These are phyloP conservation scores for Teratosphaeria destructans DNA, from an alignment of 2,329 filamentous ascomycete genomes.

Conservation along the genomic window DNA sequence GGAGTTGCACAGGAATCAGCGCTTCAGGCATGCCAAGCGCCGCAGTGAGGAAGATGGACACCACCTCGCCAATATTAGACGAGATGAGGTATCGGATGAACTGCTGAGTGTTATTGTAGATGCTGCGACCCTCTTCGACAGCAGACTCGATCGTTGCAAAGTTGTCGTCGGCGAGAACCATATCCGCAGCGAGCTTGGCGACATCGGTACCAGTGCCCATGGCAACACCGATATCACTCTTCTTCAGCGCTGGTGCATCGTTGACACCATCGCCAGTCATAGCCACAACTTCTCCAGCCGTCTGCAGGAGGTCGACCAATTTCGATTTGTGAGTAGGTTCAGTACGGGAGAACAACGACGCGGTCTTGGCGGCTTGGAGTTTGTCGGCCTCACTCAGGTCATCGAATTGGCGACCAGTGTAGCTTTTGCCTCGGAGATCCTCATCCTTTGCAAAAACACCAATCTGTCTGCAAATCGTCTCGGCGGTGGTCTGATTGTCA, in stretches of 20 bases:
- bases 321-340: conserved; percentile 97
- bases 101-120: conserved; percentile 99
- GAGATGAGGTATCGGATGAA: conserved; percentile 99
- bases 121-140: conserved; percentile 92
- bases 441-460: conserved; percentile 79
- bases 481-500: conserved; percentile 94
- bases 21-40: conserved; percentile 96
- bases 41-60: conserved; percentile 96
- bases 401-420: conserved; percentile 90
- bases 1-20: conserved; percentile 87
- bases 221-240: conserved; percentile 95
- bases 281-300: conserved; percentile 84
- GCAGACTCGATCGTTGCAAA: conserved; percentile 95
- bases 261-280: conserved; percentile 99
- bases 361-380: conserved; percentile 70
- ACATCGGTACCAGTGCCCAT: conserved; percentile 99
- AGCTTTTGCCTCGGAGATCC: conserved; percentile 83
- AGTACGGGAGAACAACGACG: conserved; percentile 89
- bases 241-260: conserved; percentile 93
- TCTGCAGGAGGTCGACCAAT: conserved; percentile 91
- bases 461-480: conserved; percentile 95
- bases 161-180: conserved; percentile 98
- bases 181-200: conserved; percentile 90
- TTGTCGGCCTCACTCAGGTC: conserved; percentile 68
- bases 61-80: conserved; percentile 97